These are phyloP conservation scores for Tuber magnatum DNA, from an alignment of 495 filamentous ascomycete species.

Conservation along the genomic window DNA sequence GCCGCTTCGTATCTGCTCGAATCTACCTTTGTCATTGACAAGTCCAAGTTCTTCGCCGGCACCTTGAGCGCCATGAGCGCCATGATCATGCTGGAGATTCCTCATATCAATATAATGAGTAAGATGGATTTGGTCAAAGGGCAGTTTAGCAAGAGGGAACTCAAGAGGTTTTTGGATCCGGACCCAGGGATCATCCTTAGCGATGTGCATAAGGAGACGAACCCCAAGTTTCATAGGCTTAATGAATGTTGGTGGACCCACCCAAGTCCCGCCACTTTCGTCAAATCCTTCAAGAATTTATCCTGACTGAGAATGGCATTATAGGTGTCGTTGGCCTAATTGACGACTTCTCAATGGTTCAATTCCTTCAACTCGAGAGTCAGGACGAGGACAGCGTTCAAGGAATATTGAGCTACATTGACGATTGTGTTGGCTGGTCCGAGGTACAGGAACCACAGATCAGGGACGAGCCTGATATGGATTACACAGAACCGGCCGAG, in stretches of 20 bases:
- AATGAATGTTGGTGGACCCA: slow-evolving; percentile 34
- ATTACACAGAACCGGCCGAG: slow-evolving; percentile 50
- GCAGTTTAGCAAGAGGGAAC: slow-evolving; percentile 68
- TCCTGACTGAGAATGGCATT: neutral
- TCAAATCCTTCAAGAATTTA: neutral
- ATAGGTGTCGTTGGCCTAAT: slow-evolving; percentile 79
- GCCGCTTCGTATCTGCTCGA: slow-evolving; percentile 96
- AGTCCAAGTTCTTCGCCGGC: slow-evolving; percentile 93
- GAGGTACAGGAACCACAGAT: slow-evolving; percentile 92
- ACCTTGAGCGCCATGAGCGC: slow-evolving; percentile 94
- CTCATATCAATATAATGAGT: slow-evolving; percentile 85
- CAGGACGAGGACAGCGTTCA: slow-evolving; percentile 91
- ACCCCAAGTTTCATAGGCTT: slow-evolving; percentile 39
- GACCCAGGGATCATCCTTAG: slow-evolving; percentile 52
- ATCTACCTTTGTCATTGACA: slow-evolving; percentile 87
- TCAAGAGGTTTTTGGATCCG: slow-evolving; percentile 80
- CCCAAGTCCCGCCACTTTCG: neutral
- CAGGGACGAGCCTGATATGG: slow-evolving; percentile 65
- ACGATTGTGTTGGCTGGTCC: slow-evolving; percentile 91
- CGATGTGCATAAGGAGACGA: slow-evolving; percentile 40
- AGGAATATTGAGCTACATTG: slow-evolving; percentile 89
- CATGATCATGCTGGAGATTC: slow-evolving; percentile 96
- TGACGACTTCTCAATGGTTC: slow-evolving; percentile 97
- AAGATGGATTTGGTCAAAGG: slow-evolving; percentile 96
- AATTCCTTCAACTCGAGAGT: slow-evolving; percentile 79